Evolutionary conservation across 177 flowering plant genomes (phyloP).

Genomic region (Viscum album): DNA sequence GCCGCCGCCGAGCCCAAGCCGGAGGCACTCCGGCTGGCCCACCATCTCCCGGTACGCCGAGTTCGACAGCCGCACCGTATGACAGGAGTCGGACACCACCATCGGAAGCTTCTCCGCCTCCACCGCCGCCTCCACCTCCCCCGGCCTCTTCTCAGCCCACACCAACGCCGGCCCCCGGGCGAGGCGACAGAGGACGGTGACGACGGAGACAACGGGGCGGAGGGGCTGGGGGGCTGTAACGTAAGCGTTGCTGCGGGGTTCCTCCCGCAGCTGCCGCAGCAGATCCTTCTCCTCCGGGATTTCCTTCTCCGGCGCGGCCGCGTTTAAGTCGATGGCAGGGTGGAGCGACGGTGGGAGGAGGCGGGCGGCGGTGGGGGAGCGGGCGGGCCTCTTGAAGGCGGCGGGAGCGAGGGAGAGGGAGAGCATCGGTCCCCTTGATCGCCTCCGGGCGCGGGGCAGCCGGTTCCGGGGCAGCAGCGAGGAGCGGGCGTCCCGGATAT

Average conservation of each 20-base stretch:
- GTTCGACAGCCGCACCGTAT: conserved; percentile 68
- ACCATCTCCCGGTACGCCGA: conserved; percentile 85
- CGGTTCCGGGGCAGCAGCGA: neutral
- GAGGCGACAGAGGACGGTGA: conserved; percentile 35
- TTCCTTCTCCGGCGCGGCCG: conserved; percentile 10
- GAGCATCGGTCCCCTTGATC: neutral
- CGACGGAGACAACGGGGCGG: conserved; percentile 62
- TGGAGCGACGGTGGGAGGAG: conserved; percentile 19
- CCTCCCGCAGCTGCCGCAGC: conserved; percentile 26
- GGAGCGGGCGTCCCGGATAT: conserved; percentile 18
- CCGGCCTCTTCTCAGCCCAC: conserved; percentile 16
- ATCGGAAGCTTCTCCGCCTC: conserved; percentile 60
- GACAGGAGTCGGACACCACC: conserved; percentile 65
- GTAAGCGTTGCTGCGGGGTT: neutral
- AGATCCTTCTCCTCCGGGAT: conserved; percentile 39
- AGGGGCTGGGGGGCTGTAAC: conserved; percentile 67
- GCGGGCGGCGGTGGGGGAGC: conserved; percentile 19
- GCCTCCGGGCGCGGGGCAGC: neutral
- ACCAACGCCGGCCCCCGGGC: conserved; percentile 4
- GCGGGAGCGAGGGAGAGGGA: neutral
- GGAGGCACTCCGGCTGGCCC: conserved; percentile 85
- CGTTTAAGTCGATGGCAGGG: conserved; percentile 31
- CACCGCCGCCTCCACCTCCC: conserved; percentile 65
- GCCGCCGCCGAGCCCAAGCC: conserved; percentile 46
- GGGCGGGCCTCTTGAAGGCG: neutral